Conservation (phyloP, 176 grass and related monocot species). For the Oryza nivara region DNA sequence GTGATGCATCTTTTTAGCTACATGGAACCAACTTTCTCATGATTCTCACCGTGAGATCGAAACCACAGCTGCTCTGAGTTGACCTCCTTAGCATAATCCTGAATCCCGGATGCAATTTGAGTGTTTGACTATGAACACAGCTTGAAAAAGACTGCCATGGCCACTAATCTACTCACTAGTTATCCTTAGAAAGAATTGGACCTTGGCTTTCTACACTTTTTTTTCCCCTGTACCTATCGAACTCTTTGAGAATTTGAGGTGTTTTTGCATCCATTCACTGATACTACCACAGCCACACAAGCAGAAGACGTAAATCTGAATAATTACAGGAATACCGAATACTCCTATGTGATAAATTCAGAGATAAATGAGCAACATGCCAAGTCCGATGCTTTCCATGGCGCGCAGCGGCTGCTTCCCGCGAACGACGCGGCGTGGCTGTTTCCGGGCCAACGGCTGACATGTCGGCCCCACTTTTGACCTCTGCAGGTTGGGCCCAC, state of each 20-base stretch:
- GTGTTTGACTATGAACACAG: neutral
- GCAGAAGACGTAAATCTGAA: neutral
- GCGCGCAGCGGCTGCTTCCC: neutral
- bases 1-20: conserved; percentile 43
- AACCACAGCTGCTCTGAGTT: conserved; percentile 4
- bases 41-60: conserved; percentile 36
- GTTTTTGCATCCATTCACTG: no score
- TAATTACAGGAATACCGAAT: neutral
- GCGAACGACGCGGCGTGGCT: neutral
- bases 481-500: neutral
- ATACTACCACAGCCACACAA: neutral
- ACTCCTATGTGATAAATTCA: neutral
- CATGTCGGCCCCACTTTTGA: neutral
- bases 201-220: neutral
- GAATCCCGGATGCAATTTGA: neutral
- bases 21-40: conserved; percentile 54
- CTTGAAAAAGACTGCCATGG: neutral
- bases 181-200: neutral
- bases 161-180: neutral
- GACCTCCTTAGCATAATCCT: neutral
- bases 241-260: no score
- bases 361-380: neutral
- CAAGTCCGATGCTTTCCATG: neutral
- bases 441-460: neutral
- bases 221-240: neutral